Evolutionary conservation across 768 basidiomycete species (phyloP).

Genomic region (Amanita rubescens): DNA sequence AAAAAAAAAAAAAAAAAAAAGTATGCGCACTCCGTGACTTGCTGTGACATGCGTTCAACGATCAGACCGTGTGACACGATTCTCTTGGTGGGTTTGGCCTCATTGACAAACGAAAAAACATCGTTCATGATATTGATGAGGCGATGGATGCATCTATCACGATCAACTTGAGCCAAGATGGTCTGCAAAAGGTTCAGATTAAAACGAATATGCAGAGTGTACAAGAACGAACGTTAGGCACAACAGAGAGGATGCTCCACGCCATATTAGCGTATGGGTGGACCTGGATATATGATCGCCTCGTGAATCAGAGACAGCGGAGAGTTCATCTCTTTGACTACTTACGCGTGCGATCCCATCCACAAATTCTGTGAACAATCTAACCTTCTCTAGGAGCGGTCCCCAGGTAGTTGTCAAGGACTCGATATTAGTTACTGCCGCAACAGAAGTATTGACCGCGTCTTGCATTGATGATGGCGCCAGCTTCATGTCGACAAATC

Average conservation of each 20-base stretch:
- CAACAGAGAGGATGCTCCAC: background rate
- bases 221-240: background rate
- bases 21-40: too few relatives aligned
- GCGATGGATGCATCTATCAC: too few relatives aligned
- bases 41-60: too few relatives aligned
- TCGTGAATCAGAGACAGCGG: background rate
- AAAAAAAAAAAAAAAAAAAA: too few relatives aligned
- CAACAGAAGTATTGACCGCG: background rate
- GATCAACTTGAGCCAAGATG: too few relatives aligned
- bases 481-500: background rate
- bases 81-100: too few relatives aligned
- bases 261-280: background rate
- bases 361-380: background rate
- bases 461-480: background rate
- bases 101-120: too few relatives aligned
- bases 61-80: too few relatives aligned
- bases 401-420: background rate
- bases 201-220: constrained; percentile 9
- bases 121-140: too few relatives aligned
- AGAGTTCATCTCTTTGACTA: background rate
- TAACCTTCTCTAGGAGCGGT: background rate
- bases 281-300: background rate
- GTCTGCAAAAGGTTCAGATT: too few relatives aligned
- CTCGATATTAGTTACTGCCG: background rate
- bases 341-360: background rate